Evolutionary conservation across 192 early-diverging fungal species (phyloP), one percentile per base, ranked within the genome.

Genomic region (Fimicolochytrium jonesii): DNA sequence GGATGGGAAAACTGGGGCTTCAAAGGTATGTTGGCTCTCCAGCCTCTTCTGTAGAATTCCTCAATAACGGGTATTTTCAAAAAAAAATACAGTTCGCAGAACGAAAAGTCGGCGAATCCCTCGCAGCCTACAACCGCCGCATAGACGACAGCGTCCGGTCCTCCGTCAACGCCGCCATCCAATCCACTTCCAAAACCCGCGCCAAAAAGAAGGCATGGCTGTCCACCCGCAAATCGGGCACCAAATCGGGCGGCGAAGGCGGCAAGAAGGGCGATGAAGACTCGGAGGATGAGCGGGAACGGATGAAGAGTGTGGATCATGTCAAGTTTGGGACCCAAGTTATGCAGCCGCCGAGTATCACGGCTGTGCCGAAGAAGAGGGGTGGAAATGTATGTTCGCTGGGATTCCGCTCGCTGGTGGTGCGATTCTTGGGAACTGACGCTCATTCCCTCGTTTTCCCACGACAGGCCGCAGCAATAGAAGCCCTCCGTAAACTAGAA

Each of bases 291-390:
- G 54, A 58, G 31, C 18, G 60, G 33, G 56, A 60, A 0, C n/a
- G 36, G 20, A 18, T 39, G 9, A 52, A 29, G 52, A n/a, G 41
- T 11, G 37, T 3, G 44, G 62, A 64, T 1, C 6, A 61, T 22
- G 35, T 67, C 46, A 67, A 59, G 50, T 67, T 67, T 44, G 66
- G 66, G 13, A 39, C 36, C 15, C 57, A 60, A n/a, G 66, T 50
- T 4, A 59, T 60, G 56, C 56, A 59, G 31, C 66, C 66, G 18
- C 66, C 66, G 15, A 37, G 34, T 23, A 67, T 67, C 15, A 58
- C 56, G 13, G 66, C 47, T 17, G 57, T 67, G 15, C 66, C 66
- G 10, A 67, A 67, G 37, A n/a, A 60, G 2, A 28, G 66, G 26
- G 64, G 64, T 22, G 37, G 41, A 34, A 61, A 61, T 35, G 59